Evolutionary conservation across 345 rosid species (phyloP).

Genomic region (Pistacia integerrima): DNA sequence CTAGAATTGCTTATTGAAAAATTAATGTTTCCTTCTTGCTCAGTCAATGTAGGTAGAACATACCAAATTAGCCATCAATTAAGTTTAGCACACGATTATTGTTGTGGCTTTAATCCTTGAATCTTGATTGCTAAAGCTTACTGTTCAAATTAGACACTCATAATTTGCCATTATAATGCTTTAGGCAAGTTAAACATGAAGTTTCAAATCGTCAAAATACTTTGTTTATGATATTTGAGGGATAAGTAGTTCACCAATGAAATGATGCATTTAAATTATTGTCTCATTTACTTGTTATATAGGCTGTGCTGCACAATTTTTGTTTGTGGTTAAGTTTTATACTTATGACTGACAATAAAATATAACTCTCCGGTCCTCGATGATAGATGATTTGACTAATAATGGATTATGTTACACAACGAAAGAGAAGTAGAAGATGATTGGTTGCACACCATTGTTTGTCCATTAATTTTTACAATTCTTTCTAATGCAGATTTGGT

Average conservation of each 20-base stretch:
- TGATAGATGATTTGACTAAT: background rate
- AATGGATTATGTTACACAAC: background rate
- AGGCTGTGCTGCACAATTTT: background rate
- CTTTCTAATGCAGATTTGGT: conserved; percentile 62
- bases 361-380: background rate
- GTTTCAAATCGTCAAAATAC: background rate
- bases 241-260: background rate
- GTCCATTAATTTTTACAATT: background rate
- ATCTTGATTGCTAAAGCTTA: background rate
- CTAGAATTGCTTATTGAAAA: conserved; percentile 10
- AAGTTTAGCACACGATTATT: background rate
- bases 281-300: background rate
- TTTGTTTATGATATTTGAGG: background rate
- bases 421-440: background rate
- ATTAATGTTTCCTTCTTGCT: background rate
- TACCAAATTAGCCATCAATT: background rate
- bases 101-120: background rate
- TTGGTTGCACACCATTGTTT: background rate
- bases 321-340: background rate
- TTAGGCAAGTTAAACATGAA: background rate
- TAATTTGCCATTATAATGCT: conserved; percentile 1
- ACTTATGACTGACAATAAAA: background rate
- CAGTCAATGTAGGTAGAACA: background rate
- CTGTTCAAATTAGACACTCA: background rate
- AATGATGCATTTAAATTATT: background rate